Conservation (phyloP, 805 yeast genomes). For the Lipomyces anomalus region DNA sequence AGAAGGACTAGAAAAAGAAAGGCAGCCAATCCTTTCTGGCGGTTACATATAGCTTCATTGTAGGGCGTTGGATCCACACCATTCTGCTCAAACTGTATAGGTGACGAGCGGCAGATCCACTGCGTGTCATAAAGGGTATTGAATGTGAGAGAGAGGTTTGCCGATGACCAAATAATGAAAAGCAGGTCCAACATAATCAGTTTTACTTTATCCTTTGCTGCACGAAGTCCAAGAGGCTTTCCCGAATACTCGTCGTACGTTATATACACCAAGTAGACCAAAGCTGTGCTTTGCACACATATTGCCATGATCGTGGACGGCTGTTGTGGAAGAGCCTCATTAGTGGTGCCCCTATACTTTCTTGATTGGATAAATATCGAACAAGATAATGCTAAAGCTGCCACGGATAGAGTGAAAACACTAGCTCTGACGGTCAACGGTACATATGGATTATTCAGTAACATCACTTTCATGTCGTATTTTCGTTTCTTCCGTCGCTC, state of each 20-base stretch:
- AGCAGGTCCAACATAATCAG: conserved; percentile 61
- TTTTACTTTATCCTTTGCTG: conserved; percentile 76
- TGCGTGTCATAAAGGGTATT: conserved; percentile 70
- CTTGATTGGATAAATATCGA: conserved; percentile 42
- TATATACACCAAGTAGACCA: conserved; percentile 71
- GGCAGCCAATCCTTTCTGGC: conserved; percentile 73
- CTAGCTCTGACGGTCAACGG: conserved; percentile 69
- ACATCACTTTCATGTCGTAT: conserved; percentile 52
- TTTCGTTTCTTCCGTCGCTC: conserved; percentile 24
- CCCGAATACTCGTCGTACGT: conserved; percentile 89
- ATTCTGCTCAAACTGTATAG: conserved; percentile 26
- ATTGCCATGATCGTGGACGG: conserved; percentile 93
- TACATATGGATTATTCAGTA: conserved; percentile 71
- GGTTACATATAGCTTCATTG: conserved; percentile 49
- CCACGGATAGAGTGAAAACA: conserved; percentile 51
- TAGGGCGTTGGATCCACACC: conserved; percentile 5
- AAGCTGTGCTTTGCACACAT: conserved; percentile 71
- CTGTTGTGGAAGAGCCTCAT: conserved; percentile 51
- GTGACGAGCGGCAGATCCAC: conserved; percentile 61
- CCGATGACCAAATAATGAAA: conserved; percentile 83
- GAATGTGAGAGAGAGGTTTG: conserved; percentile 79
- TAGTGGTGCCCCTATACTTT: conserved; percentile 14
- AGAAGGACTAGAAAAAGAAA: conserved; percentile 69
- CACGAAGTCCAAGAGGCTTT: conserved; percentile 83
- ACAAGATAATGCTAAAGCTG: conserved; percentile 69